Conservation (phyloP, 2,329 filamentous ascomycete species). For the Sclerotiophoma versabilis region DNA sequence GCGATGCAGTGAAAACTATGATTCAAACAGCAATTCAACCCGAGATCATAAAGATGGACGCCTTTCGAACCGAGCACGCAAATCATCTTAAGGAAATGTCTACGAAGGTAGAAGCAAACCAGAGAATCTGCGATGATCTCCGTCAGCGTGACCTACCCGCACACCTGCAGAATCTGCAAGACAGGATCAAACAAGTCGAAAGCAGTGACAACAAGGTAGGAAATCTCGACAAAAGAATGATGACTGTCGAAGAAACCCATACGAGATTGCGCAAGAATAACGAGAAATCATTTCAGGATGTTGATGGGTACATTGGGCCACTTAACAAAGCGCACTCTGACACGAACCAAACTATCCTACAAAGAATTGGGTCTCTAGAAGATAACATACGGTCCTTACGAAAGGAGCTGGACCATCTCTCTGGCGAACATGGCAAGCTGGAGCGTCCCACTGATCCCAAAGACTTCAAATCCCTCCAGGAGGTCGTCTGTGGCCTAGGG, state of each 20-base stretch:
- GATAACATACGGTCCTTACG: no score
- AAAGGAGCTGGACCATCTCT: background rate
- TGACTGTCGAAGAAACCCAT: no score
- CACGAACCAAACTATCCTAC: background rate
- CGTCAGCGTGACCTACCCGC: background rate
- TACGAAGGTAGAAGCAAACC: background rate
- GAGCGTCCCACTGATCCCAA: background rate
- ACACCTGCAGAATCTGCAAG: slow-evolving; percentile 1
- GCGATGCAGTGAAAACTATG: background rate
- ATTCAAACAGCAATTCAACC: background rate
- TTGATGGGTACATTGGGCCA: background rate
- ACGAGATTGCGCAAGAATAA: background rate
- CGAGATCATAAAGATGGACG: background rate
- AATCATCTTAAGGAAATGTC: background rate
- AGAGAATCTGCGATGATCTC: background rate
- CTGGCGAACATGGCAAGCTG: background rate
- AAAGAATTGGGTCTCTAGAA: background rate
- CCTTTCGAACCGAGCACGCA: background rate
- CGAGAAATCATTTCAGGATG: background rate
- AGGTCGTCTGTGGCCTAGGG: background rate
- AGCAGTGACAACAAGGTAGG: background rate
- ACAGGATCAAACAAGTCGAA: background rate
- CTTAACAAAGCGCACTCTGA: background rate
- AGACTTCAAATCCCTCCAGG: background rate
- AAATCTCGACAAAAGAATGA: background rate